These are phyloP conservation scores for Colletotrichum zoysiae DNA, from an alignment of 2,329 filamentous ascomycete genomes.

Conservation along the genomic window DNA sequence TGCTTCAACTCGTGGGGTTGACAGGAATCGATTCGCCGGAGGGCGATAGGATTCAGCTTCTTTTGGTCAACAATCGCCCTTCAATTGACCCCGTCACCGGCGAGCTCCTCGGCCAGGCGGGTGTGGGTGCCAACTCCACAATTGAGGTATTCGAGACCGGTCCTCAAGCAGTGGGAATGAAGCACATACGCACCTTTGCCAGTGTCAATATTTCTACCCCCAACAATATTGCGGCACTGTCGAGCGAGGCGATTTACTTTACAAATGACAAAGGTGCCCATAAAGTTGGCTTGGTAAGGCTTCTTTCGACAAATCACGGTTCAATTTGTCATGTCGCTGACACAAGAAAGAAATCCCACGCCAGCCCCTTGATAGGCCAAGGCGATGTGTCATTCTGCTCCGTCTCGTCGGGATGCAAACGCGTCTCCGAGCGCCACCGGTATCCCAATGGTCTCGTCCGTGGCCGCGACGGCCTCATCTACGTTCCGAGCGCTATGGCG, in stretches of 20 bases:
- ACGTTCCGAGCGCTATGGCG: slow-evolving; percentile 47
- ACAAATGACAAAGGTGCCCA: slow-evolving; percentile 46
- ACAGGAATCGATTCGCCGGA: slow-evolving; percentile 46
- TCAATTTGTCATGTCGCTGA: not conserved
- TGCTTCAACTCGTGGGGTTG: slow-evolving; percentile 50
- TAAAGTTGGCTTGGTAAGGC: slow-evolving; percentile 43
- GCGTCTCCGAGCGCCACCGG: slow-evolving; percentile 43
- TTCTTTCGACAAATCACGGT: accelerated
- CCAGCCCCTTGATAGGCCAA: slow-evolving; percentile 44
- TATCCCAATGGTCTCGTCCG: slow-evolving; percentile 51
- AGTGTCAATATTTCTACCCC: slow-evolving; percentile 44
- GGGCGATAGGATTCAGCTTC: slow-evolving; percentile 42
- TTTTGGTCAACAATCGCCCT: slow-evolving; percentile 46
- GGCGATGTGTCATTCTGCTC: slow-evolving; percentile 50
- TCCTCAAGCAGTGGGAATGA: slow-evolving; percentile 36
- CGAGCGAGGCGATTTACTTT: slow-evolving; percentile 44
- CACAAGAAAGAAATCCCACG: slow-evolving; percentile 33
- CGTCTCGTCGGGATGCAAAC: slow-evolving; percentile 42
- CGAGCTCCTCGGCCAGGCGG: slow-evolving; percentile 67
- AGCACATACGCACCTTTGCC: slow-evolving; percentile 45
- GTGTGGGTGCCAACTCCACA: slow-evolving; percentile 73
- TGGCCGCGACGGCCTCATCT: slow-evolving; percentile 47
- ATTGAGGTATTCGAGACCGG: slow-evolving; percentile 56
- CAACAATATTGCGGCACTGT: slow-evolving; percentile 45
- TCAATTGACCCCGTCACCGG: slow-evolving; percentile 45